A percentile compares a stretch with the other conserved stretches of the same genome.
Evolutionary conservation across 1,284 basidiomycete genomes (phyloP).

Genomic region (Gomphus bonarii): DNA sequence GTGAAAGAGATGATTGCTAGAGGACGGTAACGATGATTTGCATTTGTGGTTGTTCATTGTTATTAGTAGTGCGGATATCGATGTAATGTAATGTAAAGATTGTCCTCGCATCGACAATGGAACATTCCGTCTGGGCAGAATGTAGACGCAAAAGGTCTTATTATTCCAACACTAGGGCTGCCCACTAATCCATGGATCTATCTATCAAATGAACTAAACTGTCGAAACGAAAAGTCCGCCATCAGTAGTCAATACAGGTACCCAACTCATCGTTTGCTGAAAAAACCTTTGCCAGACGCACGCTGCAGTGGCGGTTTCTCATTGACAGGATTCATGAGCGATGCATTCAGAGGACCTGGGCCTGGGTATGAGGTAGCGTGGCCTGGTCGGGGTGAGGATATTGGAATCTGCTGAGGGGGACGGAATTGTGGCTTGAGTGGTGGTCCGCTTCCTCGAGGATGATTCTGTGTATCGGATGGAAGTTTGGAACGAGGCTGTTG

Average conservation of each 20-base stretch:
- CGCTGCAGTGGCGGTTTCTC: neutral
- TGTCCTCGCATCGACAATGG: neutral
- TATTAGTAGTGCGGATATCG: neutral
- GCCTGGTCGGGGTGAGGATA: neutral
- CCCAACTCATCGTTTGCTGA: neutral
- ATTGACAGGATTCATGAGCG: neutral
- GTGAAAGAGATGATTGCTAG: slow-evolving; percentile 42
- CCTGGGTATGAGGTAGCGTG: neutral
- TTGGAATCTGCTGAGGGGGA: neutral
- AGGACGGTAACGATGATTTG: neutral
- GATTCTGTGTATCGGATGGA: no score
- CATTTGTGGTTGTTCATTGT: neutral
- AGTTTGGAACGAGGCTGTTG: neutral
- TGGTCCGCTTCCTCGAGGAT: neutral
- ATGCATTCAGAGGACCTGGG: neutral
- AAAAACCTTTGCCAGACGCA: neutral
- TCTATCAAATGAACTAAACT: neutral
- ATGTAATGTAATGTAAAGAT: neutral
- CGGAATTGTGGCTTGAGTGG: neutral
- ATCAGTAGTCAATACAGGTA: neutral
- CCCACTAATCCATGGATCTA: neutral
- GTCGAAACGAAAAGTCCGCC: neutral
- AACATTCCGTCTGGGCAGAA: neutral
- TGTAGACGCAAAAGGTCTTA: neutral
- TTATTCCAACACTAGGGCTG: no score